A percentile compares a stretch with the other conserved stretches of the same genome.
phyloP scores from a whole-genome alignment of 2,329 filamentous ascomycete species.

The Sphaerulina musiva region DNA sequence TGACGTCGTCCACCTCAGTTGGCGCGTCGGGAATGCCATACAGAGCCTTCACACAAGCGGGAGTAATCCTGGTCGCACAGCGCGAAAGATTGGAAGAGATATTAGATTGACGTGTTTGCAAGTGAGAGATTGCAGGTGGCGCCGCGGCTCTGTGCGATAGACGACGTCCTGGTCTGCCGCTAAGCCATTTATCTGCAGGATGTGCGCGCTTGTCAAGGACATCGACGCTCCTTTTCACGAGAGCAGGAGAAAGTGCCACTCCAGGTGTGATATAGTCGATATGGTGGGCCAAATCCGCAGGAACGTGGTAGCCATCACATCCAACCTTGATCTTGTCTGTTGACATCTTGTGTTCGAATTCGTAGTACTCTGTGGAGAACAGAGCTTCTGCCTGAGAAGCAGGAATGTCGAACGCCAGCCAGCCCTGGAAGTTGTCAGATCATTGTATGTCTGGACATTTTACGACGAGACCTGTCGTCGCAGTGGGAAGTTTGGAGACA shows the following conservation, averaged over 20 bases:
- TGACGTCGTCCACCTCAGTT: slow-evolving; percentile 9
- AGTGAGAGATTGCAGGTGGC: neutral
- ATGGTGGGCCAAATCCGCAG: slow-evolving; percentile 40
- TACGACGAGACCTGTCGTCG: no score
- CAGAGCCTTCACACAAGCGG: slow-evolving; percentile 38
- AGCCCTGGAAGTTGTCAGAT: slow-evolving; percentile 19
- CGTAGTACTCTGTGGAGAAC: slow-evolving; percentile 37
- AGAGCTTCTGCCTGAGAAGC: slow-evolving; percentile 36
- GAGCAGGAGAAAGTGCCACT: slow-evolving; percentile 39
- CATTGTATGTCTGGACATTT: no score
- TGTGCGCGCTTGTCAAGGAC: no score
- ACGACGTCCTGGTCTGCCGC: neutral
- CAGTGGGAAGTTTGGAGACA: no score
- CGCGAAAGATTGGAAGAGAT: slow-evolving; percentile 17
- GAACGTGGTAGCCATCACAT: slow-evolving; percentile 37
- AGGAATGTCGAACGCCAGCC: slow-evolving; percentile 38
- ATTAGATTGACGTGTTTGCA: neutral
- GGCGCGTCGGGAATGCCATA: slow-evolving; percentile 36
- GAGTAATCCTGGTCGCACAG: slow-evolving; percentile 33
- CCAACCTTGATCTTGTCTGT: slow-evolving; percentile 34
- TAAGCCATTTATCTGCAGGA: neutral
- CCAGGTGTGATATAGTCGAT: slow-evolving; percentile 53
- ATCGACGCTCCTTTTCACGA: slow-evolving; percentile 15
- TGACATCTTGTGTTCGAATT: slow-evolving; percentile 24
- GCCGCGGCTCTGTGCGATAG: neutral